These are phyloP conservation scores for Amauroascus verrucosus DNA, from an alignment of 2,329 filamentous ascomycete genomes.

Conservation along the genomic window DNA sequence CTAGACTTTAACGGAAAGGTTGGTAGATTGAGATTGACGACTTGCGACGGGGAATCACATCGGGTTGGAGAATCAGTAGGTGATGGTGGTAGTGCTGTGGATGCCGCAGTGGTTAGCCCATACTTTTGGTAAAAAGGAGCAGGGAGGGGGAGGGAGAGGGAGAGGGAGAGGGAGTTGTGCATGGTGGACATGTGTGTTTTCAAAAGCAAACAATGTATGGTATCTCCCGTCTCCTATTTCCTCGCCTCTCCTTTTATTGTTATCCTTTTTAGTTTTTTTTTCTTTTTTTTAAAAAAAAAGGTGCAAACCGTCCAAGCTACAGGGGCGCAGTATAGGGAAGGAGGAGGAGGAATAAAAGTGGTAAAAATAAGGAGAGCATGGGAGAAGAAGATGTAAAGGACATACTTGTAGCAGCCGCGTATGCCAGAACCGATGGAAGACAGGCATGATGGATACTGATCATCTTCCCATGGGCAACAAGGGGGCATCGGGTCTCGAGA, in stretches of 20 bases:
- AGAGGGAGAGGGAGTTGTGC: too few species aligned
- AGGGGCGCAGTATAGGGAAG: too few species aligned
- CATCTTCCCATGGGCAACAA: slow-evolving; percentile 32
- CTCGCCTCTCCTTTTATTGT: too few species aligned
- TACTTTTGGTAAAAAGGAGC: neutral
- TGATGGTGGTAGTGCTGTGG: slow-evolving; percentile 26
- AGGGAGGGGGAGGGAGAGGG: neutral
- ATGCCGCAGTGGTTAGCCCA: slow-evolving; percentile 7
- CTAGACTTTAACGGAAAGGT: neutral
- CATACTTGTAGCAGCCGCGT: slow-evolving; percentile 29
- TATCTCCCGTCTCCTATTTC: too few species aligned
- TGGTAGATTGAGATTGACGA: slow-evolving; percentile 19
- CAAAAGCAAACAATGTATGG: neutral
- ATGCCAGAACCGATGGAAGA: slow-evolving; percentile 27
- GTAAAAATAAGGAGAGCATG: too few species aligned
- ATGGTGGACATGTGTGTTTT: too few species aligned
- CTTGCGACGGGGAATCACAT: slow-evolving; percentile 26
- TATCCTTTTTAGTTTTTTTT: neutral
- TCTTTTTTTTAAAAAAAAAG: neutral
- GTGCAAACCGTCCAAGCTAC: too few species aligned
- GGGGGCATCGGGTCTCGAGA: slow-evolving; percentile 26
- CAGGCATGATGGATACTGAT: slow-evolving; percentile 31
- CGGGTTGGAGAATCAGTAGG: slow-evolving; percentile 24
- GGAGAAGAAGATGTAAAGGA: too few species aligned
- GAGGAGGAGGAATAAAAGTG: slow-evolving; percentile 18